A percentile compares a stretch with the other conserved stretches of the same genome.
Conservation (phyloP, 2,329 filamentous ascomycete species). For the Domatiomyces catenatus region DNA sequence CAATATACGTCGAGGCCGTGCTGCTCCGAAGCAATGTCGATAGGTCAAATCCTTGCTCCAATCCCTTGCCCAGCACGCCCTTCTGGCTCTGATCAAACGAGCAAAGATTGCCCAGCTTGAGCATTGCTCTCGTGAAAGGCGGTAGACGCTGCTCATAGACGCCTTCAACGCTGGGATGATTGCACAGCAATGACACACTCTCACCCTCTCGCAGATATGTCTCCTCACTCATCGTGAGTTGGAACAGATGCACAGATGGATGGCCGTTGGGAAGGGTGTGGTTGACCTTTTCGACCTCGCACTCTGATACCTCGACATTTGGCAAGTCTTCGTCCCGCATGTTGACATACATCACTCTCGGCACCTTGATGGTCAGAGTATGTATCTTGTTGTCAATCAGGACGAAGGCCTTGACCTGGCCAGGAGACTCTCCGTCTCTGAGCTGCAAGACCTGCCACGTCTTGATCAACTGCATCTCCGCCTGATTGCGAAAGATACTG, state of each 20-base stretch:
- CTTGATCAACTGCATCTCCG: slow-evolving; percentile 73
- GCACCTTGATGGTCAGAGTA: slow-evolving; percentile 72
- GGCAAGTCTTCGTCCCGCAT: slow-evolving; percentile 76
- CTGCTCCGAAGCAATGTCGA: slow-evolving; percentile 54
- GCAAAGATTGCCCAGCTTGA: slow-evolving; percentile 80
- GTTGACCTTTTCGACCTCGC: slow-evolving; percentile 81
- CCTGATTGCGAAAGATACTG: slow-evolving; percentile 75
- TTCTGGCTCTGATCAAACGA: slow-evolving; percentile 84
- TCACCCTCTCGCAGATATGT: slow-evolving; percentile 71
- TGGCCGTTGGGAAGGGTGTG: slow-evolving; percentile 91
- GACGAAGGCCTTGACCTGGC: slow-evolving; percentile 75
- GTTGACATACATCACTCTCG: slow-evolving; percentile 79
- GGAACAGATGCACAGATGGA: slow-evolving; percentile 84
- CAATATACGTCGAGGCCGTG: slow-evolving; percentile 58
- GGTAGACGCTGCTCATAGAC: slow-evolving; percentile 93
- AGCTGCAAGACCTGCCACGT: slow-evolving; percentile 94
- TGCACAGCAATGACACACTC: slow-evolving; percentile 69
- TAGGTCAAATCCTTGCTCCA: slow-evolving; percentile 89
- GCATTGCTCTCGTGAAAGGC: slow-evolving; percentile 67
- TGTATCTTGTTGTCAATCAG: slow-evolving; percentile 90
- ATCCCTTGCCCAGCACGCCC: slow-evolving; percentile 77
- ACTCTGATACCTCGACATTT: slow-evolving; percentile 71
- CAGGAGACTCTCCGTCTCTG: slow-evolving; percentile 64
- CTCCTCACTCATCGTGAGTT: slow-evolving; percentile 76
- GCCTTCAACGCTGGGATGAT: slow-evolving; percentile 86